Evolutionary conservation across 2,329 filamentous ascomycete species (phyloP), one percentile per base, ranked within the genome.

Genomic region (Diaporthe ilicicola): DNA sequence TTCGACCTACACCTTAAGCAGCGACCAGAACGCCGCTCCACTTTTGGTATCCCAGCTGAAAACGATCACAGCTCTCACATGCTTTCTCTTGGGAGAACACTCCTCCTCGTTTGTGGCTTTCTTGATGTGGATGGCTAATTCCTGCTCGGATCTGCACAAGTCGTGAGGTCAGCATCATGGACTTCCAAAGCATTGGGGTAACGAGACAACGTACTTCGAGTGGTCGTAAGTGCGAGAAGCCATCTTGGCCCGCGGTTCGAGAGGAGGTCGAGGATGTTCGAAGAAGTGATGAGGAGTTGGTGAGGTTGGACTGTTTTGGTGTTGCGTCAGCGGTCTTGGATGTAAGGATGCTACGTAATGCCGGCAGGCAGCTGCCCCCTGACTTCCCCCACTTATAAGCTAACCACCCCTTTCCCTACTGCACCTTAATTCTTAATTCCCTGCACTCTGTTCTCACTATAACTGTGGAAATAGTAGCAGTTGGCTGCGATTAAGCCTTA

Each of bases 41-140:
- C 93, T 97, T 85, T 97, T 97, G 86, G 99, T 94, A 83, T 99
- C 96, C 96, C 96, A 99, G 71, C 95, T 98, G 82, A 98, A 98
- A 55, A 99, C 95, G 78, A 99, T 99, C 80, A 94, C 97, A 82
- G 93, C 94, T 79, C 96, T 93, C 71, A 99, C 96, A 93, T 99
- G 96, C 84, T 99, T 99, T 78, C 90, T 88, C 81, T 92, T 92
- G 46, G 90, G 90, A 8, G 90, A 90, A 1, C 90, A 88, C 80
- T 93, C 90, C 75, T 93, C 90, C 77, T 85, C 85, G 77, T 86
- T 92, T 65, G 90, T 93, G 22, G 91, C 91, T 79, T 93, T 93
- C 78, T 88, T 87, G 76, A 93, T 92, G 81, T 91, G 91, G 81
- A 92, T 88, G 72, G 89, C 86, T 75, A 93, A 86, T 80, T 93